Percentiles rank a stretch among this genome's conserved stretches.
These are phyloP conservation scores for Gossypium arboreum DNA, from an alignment of 345 rosid species.

Conservation along the genomic window DNA sequence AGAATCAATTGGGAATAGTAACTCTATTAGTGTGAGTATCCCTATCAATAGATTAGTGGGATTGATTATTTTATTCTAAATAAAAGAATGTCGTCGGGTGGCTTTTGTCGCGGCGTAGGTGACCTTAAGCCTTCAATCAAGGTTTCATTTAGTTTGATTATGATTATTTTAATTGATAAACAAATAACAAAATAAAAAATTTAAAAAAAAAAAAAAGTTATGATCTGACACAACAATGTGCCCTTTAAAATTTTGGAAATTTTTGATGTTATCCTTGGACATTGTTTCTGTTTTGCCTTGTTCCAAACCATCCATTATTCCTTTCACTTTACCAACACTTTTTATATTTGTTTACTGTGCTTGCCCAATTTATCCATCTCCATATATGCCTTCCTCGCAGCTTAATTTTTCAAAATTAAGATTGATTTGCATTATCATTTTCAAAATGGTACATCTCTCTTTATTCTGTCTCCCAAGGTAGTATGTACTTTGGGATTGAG, in stretches of 20 bases:
- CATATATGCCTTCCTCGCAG: neutral
- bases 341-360: neutral
- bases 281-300: constrained; percentile 3
- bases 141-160: constrained; percentile 6
- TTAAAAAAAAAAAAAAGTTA: neutral
- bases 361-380: neutral
- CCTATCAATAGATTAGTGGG: constrained; percentile 29
- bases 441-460: too few relatives aligned
- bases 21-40: constrained; percentile 42
- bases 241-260: neutral
- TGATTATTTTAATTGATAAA: neutral
- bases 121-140: constrained; percentile 15
- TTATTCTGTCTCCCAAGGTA: too few relatives aligned
- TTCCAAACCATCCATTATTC: constrained; percentile 9
- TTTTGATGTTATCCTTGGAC: constrained; percentile 1
- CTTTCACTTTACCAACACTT: neutral
- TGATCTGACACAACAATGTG: neutral
- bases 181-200: neutral
- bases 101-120: constrained; percentile 46
- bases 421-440: neutral
- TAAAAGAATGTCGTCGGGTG: constrained; percentile 32
- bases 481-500: too few relatives aligned
- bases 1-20: constrained; percentile 1
- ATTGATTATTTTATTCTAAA: constrained; percentile 8
- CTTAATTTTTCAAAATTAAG: neutral